Percentiles rank a stretch among this genome's conserved stretches.
Conservation (phyloP, 2,329 filamentous ascomycete species). For the Phoma herbarum region DNA sequence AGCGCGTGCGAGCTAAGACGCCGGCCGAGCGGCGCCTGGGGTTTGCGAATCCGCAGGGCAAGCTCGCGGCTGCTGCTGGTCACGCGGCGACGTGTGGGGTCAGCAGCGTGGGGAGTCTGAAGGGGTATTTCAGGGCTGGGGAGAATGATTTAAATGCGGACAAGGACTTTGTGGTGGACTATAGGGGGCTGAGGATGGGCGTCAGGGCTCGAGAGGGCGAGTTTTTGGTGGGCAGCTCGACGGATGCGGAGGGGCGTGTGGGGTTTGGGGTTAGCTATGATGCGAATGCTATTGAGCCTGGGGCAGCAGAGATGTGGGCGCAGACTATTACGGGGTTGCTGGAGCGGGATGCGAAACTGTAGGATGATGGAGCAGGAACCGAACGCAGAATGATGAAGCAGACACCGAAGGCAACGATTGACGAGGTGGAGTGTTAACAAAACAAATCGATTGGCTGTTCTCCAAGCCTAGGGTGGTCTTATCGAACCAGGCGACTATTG, state of each 20-base stretch:
- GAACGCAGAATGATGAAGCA: neutral
- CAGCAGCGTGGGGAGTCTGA: slow-evolving; percentile 53
- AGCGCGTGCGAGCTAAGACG: slow-evolving; percentile 49
- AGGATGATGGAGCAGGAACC: no score
- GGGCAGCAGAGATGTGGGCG: slow-evolving; percentile 44
- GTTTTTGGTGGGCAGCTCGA: slow-evolving; percentile 56
- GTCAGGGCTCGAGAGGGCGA: slow-evolving; percentile 58
- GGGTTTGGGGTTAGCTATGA: slow-evolving; percentile 55
- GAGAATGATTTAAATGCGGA: slow-evolving; percentile 35
- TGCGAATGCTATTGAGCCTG: slow-evolving; percentile 47
- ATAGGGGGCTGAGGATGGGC: slow-evolving; percentile 45
- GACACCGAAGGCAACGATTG: no score
- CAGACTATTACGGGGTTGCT: slow-evolving; percentile 43
- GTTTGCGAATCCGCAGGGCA: slow-evolving; percentile 50
- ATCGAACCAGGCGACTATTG: slow-evolving; percentile 52
- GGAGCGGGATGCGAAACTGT: slow-evolving; percentile 27
- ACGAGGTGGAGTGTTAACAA: neutral
- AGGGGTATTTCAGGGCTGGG: slow-evolving; percentile 44
- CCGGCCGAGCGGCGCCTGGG: slow-evolving; percentile 40
- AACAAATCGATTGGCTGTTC: slow-evolving; percentile 39
- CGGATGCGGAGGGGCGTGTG: slow-evolving; percentile 48
- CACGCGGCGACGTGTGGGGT: slow-evolving; percentile 57
- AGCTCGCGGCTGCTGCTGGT: slow-evolving; percentile 41
- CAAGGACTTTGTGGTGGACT: slow-evolving; percentile 54
- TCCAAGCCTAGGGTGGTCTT: slow-evolving; percentile 43